Evolutionary conservation across 2,329 filamentous ascomycete genomes (phyloP).

Genomic region (Alternaria triticina): DNA sequence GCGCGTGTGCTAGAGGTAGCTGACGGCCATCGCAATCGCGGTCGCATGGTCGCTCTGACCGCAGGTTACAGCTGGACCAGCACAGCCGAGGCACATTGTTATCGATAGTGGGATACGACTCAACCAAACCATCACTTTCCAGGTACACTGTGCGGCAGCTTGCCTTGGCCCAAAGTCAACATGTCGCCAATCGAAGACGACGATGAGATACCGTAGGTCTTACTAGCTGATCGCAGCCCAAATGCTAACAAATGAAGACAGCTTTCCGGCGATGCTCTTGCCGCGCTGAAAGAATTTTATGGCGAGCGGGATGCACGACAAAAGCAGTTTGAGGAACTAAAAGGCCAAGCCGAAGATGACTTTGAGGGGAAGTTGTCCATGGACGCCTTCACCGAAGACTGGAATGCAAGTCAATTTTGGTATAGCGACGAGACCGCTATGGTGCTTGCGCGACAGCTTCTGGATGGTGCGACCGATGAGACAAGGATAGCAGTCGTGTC

Average conservation of each 20-base stretch:
- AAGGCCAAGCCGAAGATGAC: conserved; percentile 65
- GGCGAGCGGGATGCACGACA: conserved; percentile 71
- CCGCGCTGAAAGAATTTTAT: conserved; percentile 76
- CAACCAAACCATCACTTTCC: conserved; percentile 27
- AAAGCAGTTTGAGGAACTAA: conserved; percentile 72
- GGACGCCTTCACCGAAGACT: conserved; percentile 78
- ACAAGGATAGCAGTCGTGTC: conserved; percentile 73
- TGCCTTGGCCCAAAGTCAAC: conserved; percentile 4
- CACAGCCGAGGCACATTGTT: conserved; percentile 34
- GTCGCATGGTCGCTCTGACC: conserved; percentile 32
- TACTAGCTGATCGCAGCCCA: neutral
- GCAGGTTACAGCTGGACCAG: conserved; percentile 3
- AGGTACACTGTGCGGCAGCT: conserved; percentile 18
- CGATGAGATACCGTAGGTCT: conserved; percentile 45
- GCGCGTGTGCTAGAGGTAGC: conserved; percentile 23
- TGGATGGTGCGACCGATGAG: conserved; percentile 64
- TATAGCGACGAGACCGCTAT: conserved; percentile 76
- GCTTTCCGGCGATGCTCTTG: conserved; percentile 70
- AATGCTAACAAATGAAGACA: conserved; percentile 53
- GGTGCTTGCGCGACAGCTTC: conserved; percentile 67
- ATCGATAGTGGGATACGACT: conserved; percentile 30
- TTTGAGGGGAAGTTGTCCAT: conserved; percentile 62
- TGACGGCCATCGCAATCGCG: conserved; percentile 28
- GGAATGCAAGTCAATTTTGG: conserved; percentile 87
- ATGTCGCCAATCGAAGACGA: conserved; percentile 40